Evolutionary conservation across 345 rosid genomes (phyloP).

Genomic region (Syzygium oleosum): DNA sequence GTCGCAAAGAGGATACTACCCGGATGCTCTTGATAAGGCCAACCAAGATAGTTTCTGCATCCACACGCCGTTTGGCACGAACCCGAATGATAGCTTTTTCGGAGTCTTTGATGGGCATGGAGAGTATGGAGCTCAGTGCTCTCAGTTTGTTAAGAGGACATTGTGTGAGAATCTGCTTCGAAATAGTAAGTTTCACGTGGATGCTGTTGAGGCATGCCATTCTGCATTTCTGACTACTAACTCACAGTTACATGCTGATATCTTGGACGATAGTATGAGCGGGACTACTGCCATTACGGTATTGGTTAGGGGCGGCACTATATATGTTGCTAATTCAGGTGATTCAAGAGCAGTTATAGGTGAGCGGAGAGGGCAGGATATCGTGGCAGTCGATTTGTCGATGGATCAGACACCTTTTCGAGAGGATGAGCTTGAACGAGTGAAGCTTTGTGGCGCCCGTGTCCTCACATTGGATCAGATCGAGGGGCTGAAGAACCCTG

Average conservation of each 20-base stretch:
- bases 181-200: slow-evolving; percentile 41
- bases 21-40: slow-evolving; percentile 91
- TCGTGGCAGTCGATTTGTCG: slow-evolving; percentile 85
- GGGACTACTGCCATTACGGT: slow-evolving; percentile 93
- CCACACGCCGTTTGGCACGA: slow-evolving; percentile 79
- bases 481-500: slow-evolving; percentile 91
- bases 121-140: slow-evolving; percentile 85
- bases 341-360: slow-evolving; percentile 93
- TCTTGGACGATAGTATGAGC: slow-evolving; percentile 86
- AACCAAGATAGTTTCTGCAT: slow-evolving; percentile 97
- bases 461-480: slow-evolving; percentile 96
- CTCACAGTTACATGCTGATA: slow-evolving; percentile 66
- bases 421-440: slow-evolving; percentile 79
- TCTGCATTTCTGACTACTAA: slow-evolving; percentile 57
- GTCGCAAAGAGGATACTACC: slow-evolving; percentile 93
- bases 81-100: slow-evolving; percentile 67
- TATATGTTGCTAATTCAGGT: slow-evolving; percentile 80
- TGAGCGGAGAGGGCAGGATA: slow-evolving; percentile 60
- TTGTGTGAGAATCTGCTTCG: slow-evolving; percentile 86
- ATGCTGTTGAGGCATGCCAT: slow-evolving; percentile 76
- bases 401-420: slow-evolving; percentile 93
- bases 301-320: slow-evolving; percentile 71
- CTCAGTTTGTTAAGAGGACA: slow-evolving; percentile 73
- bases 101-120: slow-evolving; percentile 99
- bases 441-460: slow-evolving; percentile 84